phyloP scores from a whole-genome alignment of 805 yeast species.

The Grigorovia transvaalensis region DNA sequence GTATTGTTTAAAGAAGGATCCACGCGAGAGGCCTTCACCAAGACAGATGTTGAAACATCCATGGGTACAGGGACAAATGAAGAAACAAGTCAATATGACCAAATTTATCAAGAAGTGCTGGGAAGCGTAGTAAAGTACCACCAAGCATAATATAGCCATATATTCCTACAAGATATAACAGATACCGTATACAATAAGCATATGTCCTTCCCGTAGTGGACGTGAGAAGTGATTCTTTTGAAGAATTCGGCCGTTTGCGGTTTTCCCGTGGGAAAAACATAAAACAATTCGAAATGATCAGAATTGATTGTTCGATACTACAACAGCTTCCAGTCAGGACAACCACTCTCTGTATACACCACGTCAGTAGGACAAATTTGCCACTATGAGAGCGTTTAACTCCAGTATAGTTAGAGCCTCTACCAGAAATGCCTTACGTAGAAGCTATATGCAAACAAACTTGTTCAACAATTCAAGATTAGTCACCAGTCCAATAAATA shows the following conservation, averaged over 20 bases:
- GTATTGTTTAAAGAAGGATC: constrained; percentile 72
- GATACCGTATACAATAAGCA: background rate
- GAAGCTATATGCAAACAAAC: background rate
- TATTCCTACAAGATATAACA: background rate
- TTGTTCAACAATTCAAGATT: background rate
- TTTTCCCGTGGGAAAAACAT: background rate
- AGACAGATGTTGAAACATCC: constrained; percentile 90
- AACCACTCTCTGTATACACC: too few species aligned
- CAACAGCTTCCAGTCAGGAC: background rate
- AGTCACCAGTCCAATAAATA: background rate
- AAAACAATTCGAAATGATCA: background rate
- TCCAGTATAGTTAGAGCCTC: background rate
- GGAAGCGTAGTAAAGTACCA: constrained; percentile 25
- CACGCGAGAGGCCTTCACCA: constrained; percentile 78
- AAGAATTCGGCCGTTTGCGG: background rate
- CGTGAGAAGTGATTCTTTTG: background rate
- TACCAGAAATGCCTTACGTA: background rate
- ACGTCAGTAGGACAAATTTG: too few species aligned
- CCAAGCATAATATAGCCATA: background rate
- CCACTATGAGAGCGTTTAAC: constrained; percentile 4
- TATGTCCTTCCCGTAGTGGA: background rate
- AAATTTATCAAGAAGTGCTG: constrained; percentile 70
- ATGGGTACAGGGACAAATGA: constrained; percentile 75
- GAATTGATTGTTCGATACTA: background rate
- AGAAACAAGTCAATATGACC: constrained; percentile 71